Evolutionary conservation across 345 rosid species (phyloP).

Genomic region (Camelina sativa): DNA sequence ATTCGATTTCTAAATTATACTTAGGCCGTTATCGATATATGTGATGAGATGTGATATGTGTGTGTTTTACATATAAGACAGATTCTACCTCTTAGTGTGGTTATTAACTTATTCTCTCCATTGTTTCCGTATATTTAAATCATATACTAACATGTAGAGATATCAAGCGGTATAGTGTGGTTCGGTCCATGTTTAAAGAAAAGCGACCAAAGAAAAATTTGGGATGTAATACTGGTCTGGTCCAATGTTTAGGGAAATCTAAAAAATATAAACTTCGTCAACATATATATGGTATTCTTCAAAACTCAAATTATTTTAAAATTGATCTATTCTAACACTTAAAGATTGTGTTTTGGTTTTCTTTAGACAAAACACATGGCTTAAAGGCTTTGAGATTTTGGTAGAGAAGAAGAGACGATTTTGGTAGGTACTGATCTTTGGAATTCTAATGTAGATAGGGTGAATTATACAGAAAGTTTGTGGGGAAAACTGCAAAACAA

Average conservation of each 20-base stretch:
- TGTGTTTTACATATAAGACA: conserved; percentile 31
- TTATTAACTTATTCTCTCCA: background rate
- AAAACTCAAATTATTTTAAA: no score
- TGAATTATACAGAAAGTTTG: background rate
- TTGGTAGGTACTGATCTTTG: background rate
- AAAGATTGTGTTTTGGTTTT: background rate
- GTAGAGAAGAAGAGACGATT: background rate
- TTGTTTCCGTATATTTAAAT: background rate
- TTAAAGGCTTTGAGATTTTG: background rate
- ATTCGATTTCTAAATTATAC: background rate
- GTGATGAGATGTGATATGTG: conserved; percentile 28
- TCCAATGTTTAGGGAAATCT: background rate
- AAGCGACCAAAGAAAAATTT: background rate
- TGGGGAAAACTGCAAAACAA: background rate
- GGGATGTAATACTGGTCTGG: background rate
- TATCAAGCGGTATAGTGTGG: background rate
- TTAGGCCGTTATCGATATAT: conserved; percentile 28
- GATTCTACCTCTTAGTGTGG: conserved; percentile 23
- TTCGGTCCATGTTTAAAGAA: background rate
- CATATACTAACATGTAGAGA: background rate
- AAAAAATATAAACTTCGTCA: background rate
- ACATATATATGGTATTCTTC: no score
- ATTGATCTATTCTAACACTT: no score
- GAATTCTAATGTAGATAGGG: background rate
- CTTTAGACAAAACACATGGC: no score